Conservation (phyloP, 192 early-diverging fungal genomes). For the Coemansia sp. region DNA sequence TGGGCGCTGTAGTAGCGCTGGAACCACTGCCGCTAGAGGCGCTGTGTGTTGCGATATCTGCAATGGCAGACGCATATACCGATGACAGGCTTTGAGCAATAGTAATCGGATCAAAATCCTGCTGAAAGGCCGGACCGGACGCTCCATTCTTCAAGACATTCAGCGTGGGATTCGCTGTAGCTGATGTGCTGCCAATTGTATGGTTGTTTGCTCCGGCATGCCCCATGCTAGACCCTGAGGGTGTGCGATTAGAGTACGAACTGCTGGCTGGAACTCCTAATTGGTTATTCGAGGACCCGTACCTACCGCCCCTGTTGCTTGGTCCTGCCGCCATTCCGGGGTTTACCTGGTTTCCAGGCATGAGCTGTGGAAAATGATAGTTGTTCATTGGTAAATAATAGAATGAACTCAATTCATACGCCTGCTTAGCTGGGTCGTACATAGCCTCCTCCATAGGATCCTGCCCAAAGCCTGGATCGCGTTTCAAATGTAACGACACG, state of each 20-base stretch:
- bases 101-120: constrained; percentile 36
- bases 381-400: constrained; percentile 45
- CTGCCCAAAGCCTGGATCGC: constrained; percentile 50
- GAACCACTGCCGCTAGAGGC: background rate
- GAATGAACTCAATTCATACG: constrained; percentile 42
- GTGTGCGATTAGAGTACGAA: constrained; percentile 22
- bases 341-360: constrained; percentile 3
- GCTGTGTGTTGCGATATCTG: constrained; percentile 15
- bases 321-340: constrained; percentile 19
- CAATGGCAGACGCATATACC: constrained; percentile 43
- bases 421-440: constrained; percentile 51
- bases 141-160: background rate
- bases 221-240: constrained; percentile 34
- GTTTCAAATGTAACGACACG: constrained; percentile 49
- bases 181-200: background rate
- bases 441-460: constrained; percentile 32
- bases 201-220: background rate
- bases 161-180: background rate
- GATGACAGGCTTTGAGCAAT: constrained; percentile 51
- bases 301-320: constrained; percentile 14
- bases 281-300: background rate
- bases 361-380: constrained; percentile 28
- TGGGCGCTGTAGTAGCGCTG: background rate
- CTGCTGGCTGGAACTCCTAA: constrained; percentile 14
- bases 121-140: constrained; percentile 7